A percentile compares a stretch with the other conserved stretches of the same genome.
These are phyloP conservation scores for Sporothrix mexicana DNA, from an alignment of 2,329 filamentous ascomycete genomes.

Conservation along the genomic window DNA sequence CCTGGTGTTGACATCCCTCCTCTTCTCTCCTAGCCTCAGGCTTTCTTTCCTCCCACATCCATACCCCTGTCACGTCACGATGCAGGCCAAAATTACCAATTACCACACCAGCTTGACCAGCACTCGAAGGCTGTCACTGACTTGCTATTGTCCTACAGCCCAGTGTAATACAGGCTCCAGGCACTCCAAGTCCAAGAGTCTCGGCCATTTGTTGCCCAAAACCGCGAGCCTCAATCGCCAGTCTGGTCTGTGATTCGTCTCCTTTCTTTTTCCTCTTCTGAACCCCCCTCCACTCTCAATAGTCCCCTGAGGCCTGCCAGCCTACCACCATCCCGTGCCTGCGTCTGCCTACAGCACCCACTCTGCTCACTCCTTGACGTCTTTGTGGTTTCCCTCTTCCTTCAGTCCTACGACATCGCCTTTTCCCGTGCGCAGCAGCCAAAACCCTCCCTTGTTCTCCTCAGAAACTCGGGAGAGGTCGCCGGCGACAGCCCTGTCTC, in stretches of 20 bases:
- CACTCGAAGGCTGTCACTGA: too few relatives aligned
- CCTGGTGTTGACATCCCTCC: not conserved
- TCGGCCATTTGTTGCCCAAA: not conserved
- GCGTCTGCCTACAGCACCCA: conserved; percentile 29
- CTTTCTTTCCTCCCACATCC: not conserved
- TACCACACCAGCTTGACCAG: too few relatives aligned
- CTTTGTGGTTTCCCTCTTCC: not conserved
- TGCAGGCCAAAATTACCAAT: conserved; percentile 1
- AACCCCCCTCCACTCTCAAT: not conserved
- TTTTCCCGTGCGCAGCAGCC: not conserved
- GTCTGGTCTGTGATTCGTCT: not conserved
- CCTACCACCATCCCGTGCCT: not conserved
- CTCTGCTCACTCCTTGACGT: not conserved
- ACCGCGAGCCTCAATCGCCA: conserved; percentile 4
- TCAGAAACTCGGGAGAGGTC: not conserved
- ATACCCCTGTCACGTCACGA: conserved; percentile 2
- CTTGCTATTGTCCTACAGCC: not conserved
- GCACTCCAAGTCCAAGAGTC: conserved; percentile 5
- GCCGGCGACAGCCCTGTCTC: not conserved
- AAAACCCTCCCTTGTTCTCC: not conserved
- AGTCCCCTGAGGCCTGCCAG: conserved; percentile 18
- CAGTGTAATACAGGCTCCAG: not conserved
- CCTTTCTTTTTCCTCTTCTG: not conserved
- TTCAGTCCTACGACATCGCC: conserved; percentile 11
- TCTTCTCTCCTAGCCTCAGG: not conserved